These are phyloP conservation scores for Aspergillus coremiiformis DNA, from an alignment of 495 filamentous ascomycete genomes.

Conservation along the genomic window DNA sequence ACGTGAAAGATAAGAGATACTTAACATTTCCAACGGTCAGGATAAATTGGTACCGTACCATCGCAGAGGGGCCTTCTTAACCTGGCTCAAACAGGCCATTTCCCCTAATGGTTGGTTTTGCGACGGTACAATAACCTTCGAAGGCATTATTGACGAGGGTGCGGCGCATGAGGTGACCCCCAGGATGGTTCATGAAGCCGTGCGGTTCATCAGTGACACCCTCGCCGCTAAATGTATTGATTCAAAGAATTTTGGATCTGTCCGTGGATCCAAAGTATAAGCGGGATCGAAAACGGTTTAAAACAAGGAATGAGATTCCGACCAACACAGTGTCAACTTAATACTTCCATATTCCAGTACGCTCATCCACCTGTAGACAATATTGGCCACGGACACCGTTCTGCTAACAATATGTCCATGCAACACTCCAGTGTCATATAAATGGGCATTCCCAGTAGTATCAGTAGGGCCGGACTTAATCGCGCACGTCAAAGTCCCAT, in stretches of 20 bases:
- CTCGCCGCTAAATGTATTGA: constrained; percentile 19
- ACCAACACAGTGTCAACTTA: background rate
- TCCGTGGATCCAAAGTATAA: constrained; percentile 37
- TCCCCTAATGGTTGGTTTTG: constrained; percentile 47
- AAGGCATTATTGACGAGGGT: constrained; percentile 65
- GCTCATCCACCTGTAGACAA: too few relatives aligned
- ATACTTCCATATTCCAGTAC: too few relatives aligned
- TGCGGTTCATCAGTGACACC: constrained; percentile 55
- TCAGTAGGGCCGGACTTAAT: too few relatives aligned
- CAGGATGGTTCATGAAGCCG: constrained; percentile 65
- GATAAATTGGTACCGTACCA: constrained; percentile 84
- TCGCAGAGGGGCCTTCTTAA: constrained; percentile 59
- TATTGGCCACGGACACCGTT: too few relatives aligned
- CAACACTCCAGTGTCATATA: too few relatives aligned
- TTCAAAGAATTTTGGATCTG: constrained; percentile 23
- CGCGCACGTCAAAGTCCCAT: too few relatives aligned
- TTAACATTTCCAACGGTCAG: constrained; percentile 65
- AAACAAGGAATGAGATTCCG: too few relatives aligned
- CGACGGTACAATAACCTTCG: constrained; percentile 52
- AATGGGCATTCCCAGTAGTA: too few relatives aligned
- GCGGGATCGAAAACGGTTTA: background rate
- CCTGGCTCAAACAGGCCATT: constrained; percentile 58
- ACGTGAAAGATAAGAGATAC: constrained; percentile 64
- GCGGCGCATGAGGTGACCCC: constrained; percentile 66
- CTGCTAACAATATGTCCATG: too few relatives aligned